phyloP scores from a whole-genome alignment of 2,329 filamentous ascomycete species.

The Fragosphaeria purpurea region DNA sequence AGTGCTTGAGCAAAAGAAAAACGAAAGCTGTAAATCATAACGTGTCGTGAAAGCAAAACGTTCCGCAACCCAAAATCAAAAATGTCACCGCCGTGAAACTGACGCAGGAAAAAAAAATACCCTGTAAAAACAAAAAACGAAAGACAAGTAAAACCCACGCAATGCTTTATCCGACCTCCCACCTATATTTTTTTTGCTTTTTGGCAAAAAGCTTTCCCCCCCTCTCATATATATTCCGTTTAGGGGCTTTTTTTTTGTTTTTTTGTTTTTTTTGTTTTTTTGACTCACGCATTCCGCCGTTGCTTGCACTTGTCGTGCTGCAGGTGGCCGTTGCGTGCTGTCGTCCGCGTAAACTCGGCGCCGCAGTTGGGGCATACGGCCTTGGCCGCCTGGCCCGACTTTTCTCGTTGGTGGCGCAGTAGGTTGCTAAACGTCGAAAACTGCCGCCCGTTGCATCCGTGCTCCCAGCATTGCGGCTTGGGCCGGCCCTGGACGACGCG shows the following conservation, averaged over 20 bases:
- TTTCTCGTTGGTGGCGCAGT: constrained; percentile 84
- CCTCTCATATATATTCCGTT: neutral
- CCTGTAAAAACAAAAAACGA: neutral
- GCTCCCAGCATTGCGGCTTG: constrained; percentile 96
- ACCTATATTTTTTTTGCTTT: constrained; percentile 5
- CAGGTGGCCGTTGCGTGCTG: constrained; percentile 76
- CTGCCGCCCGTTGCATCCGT: constrained; percentile 89
- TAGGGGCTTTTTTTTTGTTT: neutral
- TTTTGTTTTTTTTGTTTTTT: neutral
- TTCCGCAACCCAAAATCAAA: too few species aligned
- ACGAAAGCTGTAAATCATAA: neutral
- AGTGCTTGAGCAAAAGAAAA: neutral
- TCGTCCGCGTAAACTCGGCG: constrained; percentile 84
- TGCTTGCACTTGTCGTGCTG: constrained; percentile 89
- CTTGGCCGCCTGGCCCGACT: constrained; percentile 83
- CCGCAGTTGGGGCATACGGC: constrained; percentile 84
- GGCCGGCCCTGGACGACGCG: constrained; percentile 67
- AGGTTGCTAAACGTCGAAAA: constrained; percentile 97
- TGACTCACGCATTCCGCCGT: constrained; percentile 31
- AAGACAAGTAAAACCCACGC: neutral
- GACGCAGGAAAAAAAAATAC: neutral
- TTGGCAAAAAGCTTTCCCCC: neutral
- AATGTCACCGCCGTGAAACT: too few species aligned
- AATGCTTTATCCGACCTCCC: neutral
- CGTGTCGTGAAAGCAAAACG: too few species aligned